Percentiles rank a stretch among this genome's conserved stretches.
Evolutionary conservation across 345 rosid species (phyloP).

Genomic region (rapeseed (Brassica napus)): DNA sequence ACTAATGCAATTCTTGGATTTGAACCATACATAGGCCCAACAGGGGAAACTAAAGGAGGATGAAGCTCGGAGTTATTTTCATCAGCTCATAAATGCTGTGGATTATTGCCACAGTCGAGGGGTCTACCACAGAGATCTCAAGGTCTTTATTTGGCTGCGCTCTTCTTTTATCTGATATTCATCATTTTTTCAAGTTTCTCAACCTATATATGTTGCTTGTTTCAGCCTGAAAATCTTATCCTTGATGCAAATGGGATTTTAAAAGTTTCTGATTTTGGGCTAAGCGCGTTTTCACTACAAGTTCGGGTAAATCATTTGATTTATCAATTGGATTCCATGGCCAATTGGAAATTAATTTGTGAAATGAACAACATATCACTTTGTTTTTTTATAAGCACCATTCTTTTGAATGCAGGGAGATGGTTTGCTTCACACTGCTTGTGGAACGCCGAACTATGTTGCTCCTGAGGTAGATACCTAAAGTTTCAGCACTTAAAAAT

Average conservation of each 20-base stretch:
- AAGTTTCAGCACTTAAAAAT: slow-evolving; percentile 3
- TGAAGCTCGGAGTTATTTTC: slow-evolving; percentile 60
- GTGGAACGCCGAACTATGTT: slow-evolving; percentile 97
- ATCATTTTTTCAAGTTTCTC: slow-evolving; percentile 6
- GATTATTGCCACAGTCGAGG: slow-evolving; percentile 74
- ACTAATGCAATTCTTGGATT: background rate
- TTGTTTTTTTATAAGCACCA: background rate
- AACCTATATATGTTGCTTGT: slow-evolving; percentile 1
- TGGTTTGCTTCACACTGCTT: slow-evolving; percentile 94
- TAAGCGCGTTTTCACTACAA: slow-evolving; percentile 87
- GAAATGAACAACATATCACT: background rate
- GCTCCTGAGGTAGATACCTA: slow-evolving; percentile 82
- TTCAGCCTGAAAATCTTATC: slow-evolving; percentile 96
- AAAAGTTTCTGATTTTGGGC: slow-evolving; percentile 91
- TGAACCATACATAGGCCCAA: slow-evolving; percentile 53
- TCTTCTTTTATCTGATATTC: background rate
- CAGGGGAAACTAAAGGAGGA: slow-evolving; percentile 59
- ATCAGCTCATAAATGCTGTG: slow-evolving; percentile 59
- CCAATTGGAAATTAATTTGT: background rate
- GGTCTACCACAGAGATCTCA: slow-evolving; percentile 57
- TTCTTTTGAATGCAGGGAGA: slow-evolving; percentile 59
- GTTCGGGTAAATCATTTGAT: slow-evolving; percentile 52
- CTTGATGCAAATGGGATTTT: slow-evolving; percentile 68
- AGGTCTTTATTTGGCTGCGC: slow-evolving; percentile 27
- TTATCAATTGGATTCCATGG: background rate